Evolutionary conservation across 305 asterid species (phyloP), one percentile per base, ranked within the genome.

Genomic region (Solanum hybrid): DNA sequence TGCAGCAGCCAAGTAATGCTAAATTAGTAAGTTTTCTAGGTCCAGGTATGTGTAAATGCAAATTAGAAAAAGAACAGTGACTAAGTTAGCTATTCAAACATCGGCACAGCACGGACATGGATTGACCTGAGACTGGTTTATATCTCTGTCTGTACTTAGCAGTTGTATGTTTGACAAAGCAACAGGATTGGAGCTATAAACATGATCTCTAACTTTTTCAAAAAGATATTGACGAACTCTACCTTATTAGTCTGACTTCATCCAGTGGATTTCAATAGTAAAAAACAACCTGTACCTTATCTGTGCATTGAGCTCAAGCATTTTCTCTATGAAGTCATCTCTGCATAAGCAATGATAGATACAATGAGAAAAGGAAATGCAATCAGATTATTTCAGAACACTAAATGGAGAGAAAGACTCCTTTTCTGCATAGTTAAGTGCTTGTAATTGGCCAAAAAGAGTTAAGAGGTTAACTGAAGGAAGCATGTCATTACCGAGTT

Each of bases 241-340:
- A 80, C 37, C 72, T 14, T 26, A 82, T 29, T 82, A 82, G n/a
- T 10, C 38, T 4, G 26, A 82, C 26, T 14, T 41, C 26, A 26
- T 82, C 8, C 87, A 82, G 68, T 24, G 82, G 68, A 81, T 81
- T 81, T 81, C 34, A 81, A 81, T 26, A 81, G 68, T 38, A 24
- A 38, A 80, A 81, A 38, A 89, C 65, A 90, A 85, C 68, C 6
- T 3, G 20, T 89, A 95, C 98, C 99, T 94, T 92, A 96, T 94
- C 89, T 89, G 87, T 86, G 93, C 95, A 92, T 97, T 95, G 82
- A 96, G 93, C 91, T 93, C 95, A 34, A 95, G 89, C 98, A 96
- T 96, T 92, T 93, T 88, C 61, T 45, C 90, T 29, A 96, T 93
- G 87, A 96, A 97, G 34, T 90, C 94, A 89, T 96, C 98, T 90